A percentile compares a stretch with the other conserved stretches of the same genome.
Conservation (phyloP, 2,329 filamentous ascomycete species). For the Alternaria rosae region DNA sequence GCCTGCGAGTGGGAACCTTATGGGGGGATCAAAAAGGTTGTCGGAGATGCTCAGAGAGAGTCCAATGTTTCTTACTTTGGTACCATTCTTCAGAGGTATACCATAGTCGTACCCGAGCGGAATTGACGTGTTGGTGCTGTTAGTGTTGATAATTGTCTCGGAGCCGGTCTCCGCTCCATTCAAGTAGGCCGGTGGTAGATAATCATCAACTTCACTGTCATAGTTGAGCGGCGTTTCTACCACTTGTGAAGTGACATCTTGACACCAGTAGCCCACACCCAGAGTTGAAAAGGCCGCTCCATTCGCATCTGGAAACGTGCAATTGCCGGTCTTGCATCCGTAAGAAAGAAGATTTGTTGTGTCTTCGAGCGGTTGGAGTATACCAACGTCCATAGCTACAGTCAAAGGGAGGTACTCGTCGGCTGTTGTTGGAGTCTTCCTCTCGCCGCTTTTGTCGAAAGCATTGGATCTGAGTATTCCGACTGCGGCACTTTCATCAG, state of each 20-base stretch:
- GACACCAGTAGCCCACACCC: constrained; percentile 7
- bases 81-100: neutral
- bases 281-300: constrained; percentile 14
- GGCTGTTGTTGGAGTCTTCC: neutral
- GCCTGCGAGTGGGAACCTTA: neutral
- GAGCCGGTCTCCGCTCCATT: neutral
- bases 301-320: constrained; percentile 8
- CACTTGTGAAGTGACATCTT: constrained; percentile 7
- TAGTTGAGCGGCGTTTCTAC: neutral
- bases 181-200: neutral
- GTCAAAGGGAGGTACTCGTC: constrained; percentile 7
- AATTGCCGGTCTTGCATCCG: constrained; percentile 20
- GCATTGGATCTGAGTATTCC: constrained; percentile 7
- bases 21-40: neutral
- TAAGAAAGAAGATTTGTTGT: constrained; percentile 12
- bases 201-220: neutral
- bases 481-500: neutral
- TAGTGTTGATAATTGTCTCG: neutral
- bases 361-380: constrained; percentile 10
- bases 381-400: constrained; percentile 14
- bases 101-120: neutral
- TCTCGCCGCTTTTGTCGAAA: neutral
- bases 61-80: neutral
- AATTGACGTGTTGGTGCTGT: neutral
- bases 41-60: neutral